A percentile compares a stretch with the other conserved stretches of the same genome.
Evolutionary conservation across 805 yeast species (phyloP).

Genomic region (Jamesozyma rosinii): DNA sequence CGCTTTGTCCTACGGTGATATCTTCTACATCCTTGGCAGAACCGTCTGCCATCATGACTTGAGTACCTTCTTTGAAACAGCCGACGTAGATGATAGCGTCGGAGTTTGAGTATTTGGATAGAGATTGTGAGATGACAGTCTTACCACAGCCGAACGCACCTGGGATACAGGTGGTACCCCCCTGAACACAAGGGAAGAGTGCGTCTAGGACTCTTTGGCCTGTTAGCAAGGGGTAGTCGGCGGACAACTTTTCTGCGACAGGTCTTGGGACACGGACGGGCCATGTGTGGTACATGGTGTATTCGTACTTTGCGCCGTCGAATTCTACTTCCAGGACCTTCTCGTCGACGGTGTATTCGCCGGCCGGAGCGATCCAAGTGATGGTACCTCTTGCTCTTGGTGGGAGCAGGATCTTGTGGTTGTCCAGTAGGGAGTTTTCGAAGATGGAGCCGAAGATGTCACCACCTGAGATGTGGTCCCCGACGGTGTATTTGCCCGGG

Average conservation of each 20-base stretch:
- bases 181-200: conserved; percentile 97
- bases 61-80: conserved; percentile 36
- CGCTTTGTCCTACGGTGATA: conserved; percentile 34
- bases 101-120: conserved; percentile 94
- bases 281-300: conserved; percentile 97
- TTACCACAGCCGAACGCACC: conserved; percentile 99
- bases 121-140: conserved; percentile 94
- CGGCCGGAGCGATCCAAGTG: conserved; percentile 78
- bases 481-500: conserved; percentile 66
- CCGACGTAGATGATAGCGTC: conserved; percentile 95
- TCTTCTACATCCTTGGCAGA: conserved; percentile 29
- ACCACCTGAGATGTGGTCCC: conserved; percentile 98
- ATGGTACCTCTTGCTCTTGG: conserved; percentile 98
- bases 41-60: conserved; percentile 40
- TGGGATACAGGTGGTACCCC: conserved; percentile 99
- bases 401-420: conserved; percentile 90
- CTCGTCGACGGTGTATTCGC: conserved; percentile 86
- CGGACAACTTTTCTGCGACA: conserved; percentile 85
- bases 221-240: conserved; percentile 90
- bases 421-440: conserved; percentile 86
- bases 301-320: conserved; percentile 70
- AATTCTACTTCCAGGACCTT: conserved; percentile 88
- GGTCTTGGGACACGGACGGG: conserved; percentile 99
- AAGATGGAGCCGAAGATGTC: conserved; percentile 89
- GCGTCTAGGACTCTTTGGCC: conserved; percentile 99